Conservation (phyloP, 345 rosid species). For the Firmiana major region DNA sequence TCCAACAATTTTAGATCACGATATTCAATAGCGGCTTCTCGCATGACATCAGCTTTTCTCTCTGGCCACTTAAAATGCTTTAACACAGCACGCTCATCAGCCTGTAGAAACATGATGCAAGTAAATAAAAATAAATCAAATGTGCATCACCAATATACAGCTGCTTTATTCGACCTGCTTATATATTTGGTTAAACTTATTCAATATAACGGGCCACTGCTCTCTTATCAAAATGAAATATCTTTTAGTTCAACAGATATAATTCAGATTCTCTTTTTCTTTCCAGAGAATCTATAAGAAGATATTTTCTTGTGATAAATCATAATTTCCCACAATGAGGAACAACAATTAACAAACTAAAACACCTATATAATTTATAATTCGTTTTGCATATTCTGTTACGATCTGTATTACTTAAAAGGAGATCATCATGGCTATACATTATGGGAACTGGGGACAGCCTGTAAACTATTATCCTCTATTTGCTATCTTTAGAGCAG, state of each 20-base stretch:
- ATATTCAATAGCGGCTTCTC: slow-evolving; percentile 88
- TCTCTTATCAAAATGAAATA: neutral
- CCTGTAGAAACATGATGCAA: slow-evolving; percentile 35
- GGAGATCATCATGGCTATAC: neutral
- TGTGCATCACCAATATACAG: neutral
- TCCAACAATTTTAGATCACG: slow-evolving; percentile 68
- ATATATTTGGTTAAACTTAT: neutral
- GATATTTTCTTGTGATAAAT: neutral
- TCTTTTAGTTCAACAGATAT: neutral
- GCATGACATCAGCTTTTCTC: slow-evolving; percentile 79
- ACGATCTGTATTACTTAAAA: neutral
- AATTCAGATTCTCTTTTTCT: neutral
- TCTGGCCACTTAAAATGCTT: slow-evolving; percentile 98
- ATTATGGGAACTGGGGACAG: neutral
- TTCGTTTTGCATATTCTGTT: neutral
- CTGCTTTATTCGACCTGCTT: neutral
- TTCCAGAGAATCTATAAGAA: neutral
- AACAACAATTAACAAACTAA: neutral
- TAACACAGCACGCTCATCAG: slow-evolving; percentile 84
- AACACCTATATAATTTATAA: neutral
- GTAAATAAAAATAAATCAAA: neutral
- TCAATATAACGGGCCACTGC: neutral
- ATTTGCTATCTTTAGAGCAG: neutral
- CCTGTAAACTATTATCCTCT: neutral
- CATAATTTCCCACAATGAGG: neutral